Evolutionary conservation across 169 alveolate genomes (phyloP), one percentile per base, ranked within the genome.

Genomic region (Cryptosporidium parvum): DNA sequence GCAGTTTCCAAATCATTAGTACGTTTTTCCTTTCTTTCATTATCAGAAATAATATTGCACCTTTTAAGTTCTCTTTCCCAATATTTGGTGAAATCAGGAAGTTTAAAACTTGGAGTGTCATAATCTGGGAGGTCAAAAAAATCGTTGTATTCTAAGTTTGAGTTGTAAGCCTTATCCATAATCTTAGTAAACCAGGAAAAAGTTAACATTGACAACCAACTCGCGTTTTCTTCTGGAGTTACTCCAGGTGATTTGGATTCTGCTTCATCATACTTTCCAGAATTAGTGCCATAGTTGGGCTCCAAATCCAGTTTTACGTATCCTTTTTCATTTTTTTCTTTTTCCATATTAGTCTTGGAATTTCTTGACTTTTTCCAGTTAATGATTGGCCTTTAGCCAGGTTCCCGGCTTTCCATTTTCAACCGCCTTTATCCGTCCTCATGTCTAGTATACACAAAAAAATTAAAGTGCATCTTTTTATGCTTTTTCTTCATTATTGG

Each of bases 181-280:
- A 80, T 37, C 29, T 56, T 39, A 18, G 86, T 86, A 51, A 86
- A 67, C 92, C 92, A 86, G 16, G 89, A 75, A 59, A 86, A 86
- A 16, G 92, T 86, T 26, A 86, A 62, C 51, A 45, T 69, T 35
- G 92, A 86, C 69, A 70, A 18, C 92, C 92, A 86, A 45, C 48
- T 71, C 68, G 86, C 86, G 65, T 35, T 68, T 26, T 51, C 84
- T 62, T 86, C 92, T 1, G 86, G 86, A 29, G 67, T 70, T 18
- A 52, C 44, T 33, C 85, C 87, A 5, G 48, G 35, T 35, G 65
- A 71, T 23, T 71, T 35, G 6, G 51, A 29, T 14, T 52, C n/a
- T 12, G 85, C 31, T 10, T 26, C 45, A n/a, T 10, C 67, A 71
- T 23, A 71, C 18, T 71, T 23, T 29, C n/a, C 51, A 31, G 23